Evolutionary conservation across 208 protist genomes (phyloP), one percentile per base, ranked within the genome.

Genomic region (Trypanosoma melophagium): DNA sequence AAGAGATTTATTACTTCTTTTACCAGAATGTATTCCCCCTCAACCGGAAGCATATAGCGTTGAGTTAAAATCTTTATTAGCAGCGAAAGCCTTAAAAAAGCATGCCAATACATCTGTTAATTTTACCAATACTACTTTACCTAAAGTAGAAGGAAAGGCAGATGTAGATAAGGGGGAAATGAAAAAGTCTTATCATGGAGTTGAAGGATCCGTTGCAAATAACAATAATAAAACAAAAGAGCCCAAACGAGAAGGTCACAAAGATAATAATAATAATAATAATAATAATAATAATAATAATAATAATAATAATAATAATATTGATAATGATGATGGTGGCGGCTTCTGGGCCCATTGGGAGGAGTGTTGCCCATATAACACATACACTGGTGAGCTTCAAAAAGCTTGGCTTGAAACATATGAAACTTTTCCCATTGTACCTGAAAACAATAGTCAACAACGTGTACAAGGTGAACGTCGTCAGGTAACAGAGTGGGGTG

Each of bases 11-110:
- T 62, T 90, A 17, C 52, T 87, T 13, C 60, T 79, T 19, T 40
- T 93, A 0, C 87, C 83, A 17, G 83, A 93, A 16, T 87, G 84
- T 66, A 68, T 89, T 25, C 83, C 87, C n/a, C 78, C 82, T 14
- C 19, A 38, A 17, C 56, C 62, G 2, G 28, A 67, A 3, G 55
- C 77, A 21, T 82, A 82, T 63, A 79, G 62, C 16, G 21, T 50
- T 22, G 68, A 69, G 31, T 56, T 82, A 38, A 14, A 21, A 7
- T 19, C 17, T 22, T 35, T 82, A 16, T 57, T 82, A 47, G 52
- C 10, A 40, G 44, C 4, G 24, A n/a, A 51, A 17, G 31, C 7
- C 2, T 9, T 59, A 49, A 60, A 47, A 24, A 41, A 53, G 31
- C 28, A 40, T 12, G 25, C n/a, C n/a, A n/a, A n/a, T n/a, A n/a